Conservation (phyloP, 306 rosid genomes). For the Vigna unguiculata region DNA sequence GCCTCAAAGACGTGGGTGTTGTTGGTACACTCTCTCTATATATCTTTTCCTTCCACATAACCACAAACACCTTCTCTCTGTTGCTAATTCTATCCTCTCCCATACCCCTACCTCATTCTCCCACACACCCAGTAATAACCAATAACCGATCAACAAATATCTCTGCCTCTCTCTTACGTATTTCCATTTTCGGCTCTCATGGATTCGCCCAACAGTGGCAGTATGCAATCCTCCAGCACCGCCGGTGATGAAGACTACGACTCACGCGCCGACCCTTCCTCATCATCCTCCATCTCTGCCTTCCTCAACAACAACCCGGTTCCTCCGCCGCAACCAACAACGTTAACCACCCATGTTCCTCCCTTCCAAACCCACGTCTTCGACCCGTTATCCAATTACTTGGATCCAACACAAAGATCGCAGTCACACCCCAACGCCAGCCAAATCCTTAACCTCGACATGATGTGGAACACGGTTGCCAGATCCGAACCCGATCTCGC, state of each 20-base stretch:
- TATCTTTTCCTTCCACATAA: constrained; percentile 24
- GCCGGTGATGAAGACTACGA: constrained; percentile 82
- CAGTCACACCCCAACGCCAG: constrained; percentile 27
- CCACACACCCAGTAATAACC: background rate
- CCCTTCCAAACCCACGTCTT: constrained; percentile 43
- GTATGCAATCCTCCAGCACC: constrained; percentile 91
- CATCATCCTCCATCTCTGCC: constrained; percentile 57
- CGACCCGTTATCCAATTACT: constrained; percentile 68
- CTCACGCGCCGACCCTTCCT: constrained; percentile 63
- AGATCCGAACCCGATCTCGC: constrained; percentile 75
- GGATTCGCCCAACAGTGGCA: constrained; percentile 93
- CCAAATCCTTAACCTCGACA: constrained; percentile 53
- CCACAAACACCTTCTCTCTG: constrained; percentile 30
- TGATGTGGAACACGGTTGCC: constrained; percentile 59
- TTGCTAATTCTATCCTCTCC: constrained; percentile 30
- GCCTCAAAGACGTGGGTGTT: constrained; percentile 34
- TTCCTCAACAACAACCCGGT: constrained; percentile 45
- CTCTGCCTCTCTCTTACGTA: constrained; percentile 47
- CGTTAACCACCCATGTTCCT: background rate
- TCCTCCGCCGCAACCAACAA: constrained; percentile 13
- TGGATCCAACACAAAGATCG: constrained; percentile 57
- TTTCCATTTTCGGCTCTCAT: constrained; percentile 48
- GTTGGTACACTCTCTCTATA: background rate
- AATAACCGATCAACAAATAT: constrained; percentile 29
- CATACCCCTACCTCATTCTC: constrained; percentile 40